Base-by-base conservation (phyloP, 2,329 filamentous ascomycete genomes). In the Cladosporium sp. region DNA sequence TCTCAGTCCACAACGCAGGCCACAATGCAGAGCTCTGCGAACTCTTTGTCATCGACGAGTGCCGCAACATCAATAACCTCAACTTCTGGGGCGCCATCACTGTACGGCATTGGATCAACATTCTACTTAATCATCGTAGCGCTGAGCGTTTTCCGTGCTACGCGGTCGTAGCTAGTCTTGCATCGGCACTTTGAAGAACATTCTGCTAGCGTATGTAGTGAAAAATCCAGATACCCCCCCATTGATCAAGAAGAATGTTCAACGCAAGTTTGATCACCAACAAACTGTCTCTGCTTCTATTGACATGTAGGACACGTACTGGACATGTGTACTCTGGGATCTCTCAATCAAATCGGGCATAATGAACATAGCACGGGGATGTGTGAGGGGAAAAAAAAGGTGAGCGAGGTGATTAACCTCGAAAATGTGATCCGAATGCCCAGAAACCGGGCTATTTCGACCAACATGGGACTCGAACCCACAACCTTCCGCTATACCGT, bases 381-480 rank as follows among this genome's bases (percentile, higher is more conserved):
- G n/a, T n/a, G n/a, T n/a, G n/a, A n/a, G n/a, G n/a, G n/a, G 30
- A 20, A 50, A 50, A 50, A 25, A 17, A 20, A 25, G 19, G 19
- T 28, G 11, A 2, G 1, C 20, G 22, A 39, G 39, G 51, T 19
- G n/a, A 22, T 36, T 37, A 43, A 34, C 39, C 25, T 30, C 39
- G 17, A 20, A 39, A 9, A n/a, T 45, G 30, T 43, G 51, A 22
- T 20, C 6, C 30, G 39, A 34, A 25, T 45, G n/a, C 38, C 20
- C 51, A 7, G 25, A 2, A 9, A 28, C 38, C n/a, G 42, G 43
- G 20, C 40, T 17, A 17, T 5, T 34, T 50, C 58, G 36, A 60
- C 42, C 58, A 60, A 57, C 58, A 60, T 60, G 58, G 58, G 58
- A 60, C 58, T 60, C 58, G 58, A 60, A 60, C 58, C 58, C 58